phyloP scores from a whole-genome alignment of 192 early-diverging fungal genomes.

The Thamnidium elegans region DNA sequence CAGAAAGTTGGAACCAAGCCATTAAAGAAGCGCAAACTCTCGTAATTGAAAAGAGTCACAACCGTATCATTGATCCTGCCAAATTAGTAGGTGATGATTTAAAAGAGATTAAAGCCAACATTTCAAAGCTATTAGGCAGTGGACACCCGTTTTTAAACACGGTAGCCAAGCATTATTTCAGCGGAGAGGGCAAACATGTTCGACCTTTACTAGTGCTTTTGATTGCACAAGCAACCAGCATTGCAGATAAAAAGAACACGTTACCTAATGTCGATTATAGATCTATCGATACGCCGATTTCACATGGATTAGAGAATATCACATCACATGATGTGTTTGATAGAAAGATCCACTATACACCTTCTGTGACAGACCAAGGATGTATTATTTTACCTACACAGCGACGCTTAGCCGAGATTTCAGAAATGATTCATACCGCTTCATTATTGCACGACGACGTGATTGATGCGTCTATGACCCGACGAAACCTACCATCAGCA shows the following conservation, averaged over 20 bases:
- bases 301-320: constrained; percentile 41
- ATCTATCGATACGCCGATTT: constrained; percentile 62
- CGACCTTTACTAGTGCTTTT: constrained; percentile 90
- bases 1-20: constrained; percentile 47
- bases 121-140: constrained; percentile 76
- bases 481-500: constrained; percentile 73
- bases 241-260: constrained; percentile 53
- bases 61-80: constrained; percentile 60
- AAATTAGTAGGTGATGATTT: constrained; percentile 85
- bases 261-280: constrained; percentile 45
- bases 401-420: constrained; percentile 91
- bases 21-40: constrained; percentile 51
- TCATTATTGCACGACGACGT: constrained; percentile 95
- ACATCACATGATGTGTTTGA: constrained; percentile 6
- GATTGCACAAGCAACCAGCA: constrained; percentile 80
- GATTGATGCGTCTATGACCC: constrained; percentile 63
- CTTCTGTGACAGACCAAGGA: constrained; percentile 26
- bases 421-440: constrained; percentile 98
- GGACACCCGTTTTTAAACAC: constrained; percentile 89
- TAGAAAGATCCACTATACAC: constrained; percentile 24
- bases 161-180: constrained; percentile 88
- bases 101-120: constrained; percentile 79
- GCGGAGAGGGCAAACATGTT: constrained; percentile 83
- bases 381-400: constrained; percentile 79
- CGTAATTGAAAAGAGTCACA: constrained; percentile 25